Percentiles rank a stretch among this genome's conserved stretches.
Conservation (phyloP, 2,329 filamentous ascomycete species). For the Xylariaceae sp. region DNA sequence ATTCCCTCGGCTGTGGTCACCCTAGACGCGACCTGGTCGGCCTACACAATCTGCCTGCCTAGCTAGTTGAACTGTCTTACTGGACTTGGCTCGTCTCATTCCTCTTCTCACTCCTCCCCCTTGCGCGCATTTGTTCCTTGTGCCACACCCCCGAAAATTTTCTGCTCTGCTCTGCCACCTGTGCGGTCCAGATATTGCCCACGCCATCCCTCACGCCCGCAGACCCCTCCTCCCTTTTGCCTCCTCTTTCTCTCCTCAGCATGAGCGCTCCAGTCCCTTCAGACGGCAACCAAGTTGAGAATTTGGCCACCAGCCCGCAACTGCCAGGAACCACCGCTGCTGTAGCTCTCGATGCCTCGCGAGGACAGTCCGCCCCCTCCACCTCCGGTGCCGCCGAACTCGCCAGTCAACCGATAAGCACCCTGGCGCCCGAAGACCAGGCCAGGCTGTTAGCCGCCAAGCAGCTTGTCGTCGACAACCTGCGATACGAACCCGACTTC, state of each 20-base stretch:
- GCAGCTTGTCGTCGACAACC: conserved; percentile 55
- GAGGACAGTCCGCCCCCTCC: conserved; percentile 58
- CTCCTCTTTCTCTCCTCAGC: conserved; percentile 30
- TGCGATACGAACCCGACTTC: conserved; percentile 89
- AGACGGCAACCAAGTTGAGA: conserved; percentile 34
- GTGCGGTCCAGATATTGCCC: conserved; percentile 28
- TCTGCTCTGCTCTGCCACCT: conserved; percentile 21
- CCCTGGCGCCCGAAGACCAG: conserved; percentile 26
- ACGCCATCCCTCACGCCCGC: conserved; percentile 27
- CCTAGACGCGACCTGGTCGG: conserved; percentile 25
- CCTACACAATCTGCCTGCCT: conserved; percentile 19
- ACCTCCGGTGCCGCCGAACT: conserved; percentile 58
- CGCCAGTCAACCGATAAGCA: conserved; percentile 60
- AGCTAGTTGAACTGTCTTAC: conserved; percentile 25
- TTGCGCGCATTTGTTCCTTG: conserved; percentile 26
- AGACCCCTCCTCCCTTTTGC: conserved; percentile 27
- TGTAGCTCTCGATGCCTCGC: conserved; percentile 51
- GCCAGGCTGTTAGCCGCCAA: conserved; percentile 29
- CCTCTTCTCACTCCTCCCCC: conserved; percentile 25
- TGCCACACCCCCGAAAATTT: conserved; percentile 32
- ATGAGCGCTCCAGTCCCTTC: conserved; percentile 33
- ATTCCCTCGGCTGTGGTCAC: conserved; percentile 27
- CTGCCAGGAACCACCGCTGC: conserved; percentile 29
- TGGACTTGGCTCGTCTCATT: conserved; percentile 28
- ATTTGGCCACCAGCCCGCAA: conserved; percentile 33